phyloP scores from a whole-genome alignment of 169 alveolate genomes.

The Plasmodium sp. region DNA sequence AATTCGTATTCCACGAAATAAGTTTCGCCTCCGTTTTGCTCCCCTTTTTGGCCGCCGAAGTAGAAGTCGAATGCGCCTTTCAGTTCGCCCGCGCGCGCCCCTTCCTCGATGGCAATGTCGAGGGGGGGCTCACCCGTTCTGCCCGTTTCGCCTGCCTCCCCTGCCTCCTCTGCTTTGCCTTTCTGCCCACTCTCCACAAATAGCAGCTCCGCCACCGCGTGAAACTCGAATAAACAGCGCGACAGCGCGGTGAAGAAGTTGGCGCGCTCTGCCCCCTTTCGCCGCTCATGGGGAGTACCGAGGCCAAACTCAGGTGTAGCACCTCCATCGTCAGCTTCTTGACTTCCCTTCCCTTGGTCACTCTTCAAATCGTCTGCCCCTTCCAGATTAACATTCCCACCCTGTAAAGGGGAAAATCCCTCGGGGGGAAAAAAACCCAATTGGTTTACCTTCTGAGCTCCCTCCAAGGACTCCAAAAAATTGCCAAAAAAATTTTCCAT shows the following conservation, averaged over 20 bases:
- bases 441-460: not conserved
- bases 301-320: not conserved
- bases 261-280: not conserved
- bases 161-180: not conserved
- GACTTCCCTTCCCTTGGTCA: not conserved
- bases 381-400: not conserved
- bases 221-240: slow-evolving; percentile 5
- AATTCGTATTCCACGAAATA: slow-evolving; percentile 11
- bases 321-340: not conserved
- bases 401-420: not conserved
- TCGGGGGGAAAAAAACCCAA: not conserved
- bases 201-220: slow-evolving; percentile 14
- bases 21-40: not conserved
- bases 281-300: not conserved
- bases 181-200: not conserved
- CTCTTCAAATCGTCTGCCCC: not conserved
- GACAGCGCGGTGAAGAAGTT: slow-evolving; percentile 9
- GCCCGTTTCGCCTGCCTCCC: not conserved
- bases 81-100: slow-evolving; percentile 1
- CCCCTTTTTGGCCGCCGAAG: slow-evolving; percentile 2
- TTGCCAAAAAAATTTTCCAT: slow-evolving; percentile 27
- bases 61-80: slow-evolving; percentile 30
- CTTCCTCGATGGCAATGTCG: slow-evolving; percentile 9
- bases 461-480: not conserved
- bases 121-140: not conserved